Evolutionary conservation across 1,284 basidiomycete genomes (phyloP), one percentile per base, ranked within the genome.

Genomic region (Exsudoporus floridanus): DNA sequence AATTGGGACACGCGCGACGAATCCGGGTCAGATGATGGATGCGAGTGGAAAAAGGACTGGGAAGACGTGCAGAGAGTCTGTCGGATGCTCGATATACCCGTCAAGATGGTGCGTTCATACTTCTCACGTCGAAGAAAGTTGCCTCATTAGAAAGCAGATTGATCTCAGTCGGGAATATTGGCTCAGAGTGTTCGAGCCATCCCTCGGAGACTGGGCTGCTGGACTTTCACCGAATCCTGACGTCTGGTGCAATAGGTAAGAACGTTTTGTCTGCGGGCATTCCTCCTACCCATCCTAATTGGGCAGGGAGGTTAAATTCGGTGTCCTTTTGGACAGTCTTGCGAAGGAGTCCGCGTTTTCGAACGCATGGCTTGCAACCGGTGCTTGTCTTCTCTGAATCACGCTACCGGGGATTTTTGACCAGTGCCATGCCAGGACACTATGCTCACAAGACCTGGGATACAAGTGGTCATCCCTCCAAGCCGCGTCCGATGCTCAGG

Each of bases 1-100:
- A 98, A 98, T 60, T 98, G 96, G 95, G 94, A 86, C 61, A 85
- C 79, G 16, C 78, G 82, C 44, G 82, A 88, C 62, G 88, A 88
- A 71, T 82, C 77, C 40, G 88, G 80, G 38, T 80, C 78, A 8
- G 84, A 89, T 62, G 76, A 78, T 31, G 92, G 92, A 0, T 98
- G 96, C 66, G 88, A 92, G 64, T 98, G 96, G 96, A 89, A 98
- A 71, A 87, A 85, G 51, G 95, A 98, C 63, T 98, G 92, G 91
- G 81, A 89, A 51, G 92, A 96, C 64, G 95, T 98, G 1, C 85
- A 87, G 61, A 73, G 75, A 8, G 90, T 97, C 9, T 94, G 92
- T 65, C 77, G 69, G 52, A 79, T 78, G 60, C 77, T 83, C 49
- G 89, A 75, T 47, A 82, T 91, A 36, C 83, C 81, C 30, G 85